These are phyloP conservation scores for Candida tropicalis DNA, from an alignment of 1,139 yeast species.

Conservation along the genomic window DNA sequence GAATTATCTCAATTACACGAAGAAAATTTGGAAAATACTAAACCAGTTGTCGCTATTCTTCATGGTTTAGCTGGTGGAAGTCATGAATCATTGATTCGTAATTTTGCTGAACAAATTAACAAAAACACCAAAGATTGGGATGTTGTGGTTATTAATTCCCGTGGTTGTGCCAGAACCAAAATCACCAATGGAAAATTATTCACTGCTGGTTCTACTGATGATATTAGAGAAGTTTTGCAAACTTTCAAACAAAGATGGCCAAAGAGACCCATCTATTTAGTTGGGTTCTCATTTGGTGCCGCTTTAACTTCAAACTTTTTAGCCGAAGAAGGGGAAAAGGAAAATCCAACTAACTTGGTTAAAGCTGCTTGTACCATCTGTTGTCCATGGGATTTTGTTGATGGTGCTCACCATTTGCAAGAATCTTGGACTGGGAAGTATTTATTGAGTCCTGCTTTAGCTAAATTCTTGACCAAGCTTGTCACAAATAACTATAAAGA, in stretches of 20 bases:
- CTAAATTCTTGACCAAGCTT: conserved; percentile 63
- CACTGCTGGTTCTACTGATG: conserved; percentile 75
- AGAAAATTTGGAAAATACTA: conserved; percentile 30
- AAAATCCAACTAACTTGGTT: conserved; percentile 35
- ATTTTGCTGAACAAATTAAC: conserved; percentile 47
- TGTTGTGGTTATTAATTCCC: conserved; percentile 71
- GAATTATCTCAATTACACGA: conserved; percentile 31
- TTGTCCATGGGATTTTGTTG: conserved; percentile 82
- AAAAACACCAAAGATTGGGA: conserved; percentile 43
- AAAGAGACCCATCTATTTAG: conserved; percentile 69
- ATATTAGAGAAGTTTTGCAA: conserved; percentile 61
- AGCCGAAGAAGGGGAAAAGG: conserved; percentile 56
- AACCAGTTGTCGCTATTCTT: conserved; percentile 68
- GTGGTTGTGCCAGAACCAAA: conserved; percentile 88
- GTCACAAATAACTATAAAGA: conserved; percentile 63
- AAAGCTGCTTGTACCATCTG: conserved; percentile 71
- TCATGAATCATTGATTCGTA: conserved; percentile 83
- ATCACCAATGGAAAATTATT: conserved; percentile 75
- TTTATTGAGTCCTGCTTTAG: conserved; percentile 67
- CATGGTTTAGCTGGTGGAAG: conserved; percentile 95
- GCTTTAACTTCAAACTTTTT: conserved; percentile 75
- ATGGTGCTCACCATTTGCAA: conserved; percentile 54
- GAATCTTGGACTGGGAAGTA: conserved; percentile 60
- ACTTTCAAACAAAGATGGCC: conserved; percentile 63
- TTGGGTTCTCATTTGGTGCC: conserved; percentile 91